Evolutionary conservation across 306 rosid genomes (phyloP), one percentile per base, ranked within the genome.

Genomic region (Lathyrus aphaca): DNA sequence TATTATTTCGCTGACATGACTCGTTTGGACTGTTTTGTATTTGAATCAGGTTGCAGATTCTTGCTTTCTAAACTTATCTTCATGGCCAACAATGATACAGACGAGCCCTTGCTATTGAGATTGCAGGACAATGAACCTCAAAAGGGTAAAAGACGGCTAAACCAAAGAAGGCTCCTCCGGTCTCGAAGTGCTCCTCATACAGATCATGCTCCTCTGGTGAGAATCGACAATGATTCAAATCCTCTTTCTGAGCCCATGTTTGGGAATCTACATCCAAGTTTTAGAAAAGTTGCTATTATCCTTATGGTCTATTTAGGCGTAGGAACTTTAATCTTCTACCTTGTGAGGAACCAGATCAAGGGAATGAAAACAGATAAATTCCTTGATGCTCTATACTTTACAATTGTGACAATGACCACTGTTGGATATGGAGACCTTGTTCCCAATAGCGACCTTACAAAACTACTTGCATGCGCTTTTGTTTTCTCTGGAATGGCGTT

Each of bases 341-440:
- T 83, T 72, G 68, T 68, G 3, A 35, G 82, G 64, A 38, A 76
- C 66, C 84, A 83, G 64, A 79, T 80, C 50, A 39, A 74, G 64
- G 87, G 87, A 74, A 8, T 5, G 55, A 80, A 83, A 73, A 80
- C 84, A 4, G 30, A 64, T 8, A 76, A 62, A 64, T 11, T 79
- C 69, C 84, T 79, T 59, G 87, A 83, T 73, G 84, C 87, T 32
- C 0, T 83, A 44, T 83, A 83, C 69, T 83, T 83, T 3, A 72
- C 84, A 35, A 73, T 83, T 63, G 87, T 83, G 51, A 83, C 87
- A 15, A 83, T 83, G 87, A 79, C 87, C 35, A 83, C 87, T 1
- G 87, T 83, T 50, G 87, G 87, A 75, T 83, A 83, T 44, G 87
- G 87, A 42, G 87, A 83, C 19, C 84, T 83, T 43, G 87, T 83